Evolutionary conservation across 192 early-diverging fungal species (phyloP).

Genomic region (Coemansia sp.): DNA sequence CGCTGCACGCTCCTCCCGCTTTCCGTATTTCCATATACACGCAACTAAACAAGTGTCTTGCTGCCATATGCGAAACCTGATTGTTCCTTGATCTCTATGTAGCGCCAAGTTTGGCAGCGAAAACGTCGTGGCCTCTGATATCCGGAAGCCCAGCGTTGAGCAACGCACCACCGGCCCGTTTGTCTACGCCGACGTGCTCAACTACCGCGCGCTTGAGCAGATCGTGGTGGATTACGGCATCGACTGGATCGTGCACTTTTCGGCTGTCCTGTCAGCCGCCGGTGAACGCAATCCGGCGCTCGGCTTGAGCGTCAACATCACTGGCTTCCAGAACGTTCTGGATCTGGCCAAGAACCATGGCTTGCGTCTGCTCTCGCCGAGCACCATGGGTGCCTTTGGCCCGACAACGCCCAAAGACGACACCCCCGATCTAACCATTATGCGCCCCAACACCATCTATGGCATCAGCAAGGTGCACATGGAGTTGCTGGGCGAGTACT

Average conservation of each 20-base stretch:
- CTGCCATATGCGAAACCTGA: too few relatives aligned
- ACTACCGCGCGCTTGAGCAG: conserved; percentile 59
- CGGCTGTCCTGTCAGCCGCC: conserved; percentile 63
- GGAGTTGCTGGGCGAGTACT: conserved; percentile 67
- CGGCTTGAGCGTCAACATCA: conserved; percentile 61
- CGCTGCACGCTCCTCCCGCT: too few relatives aligned
- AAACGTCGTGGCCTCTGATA: conserved; percentile 63
- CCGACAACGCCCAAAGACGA: conserved; percentile 59
- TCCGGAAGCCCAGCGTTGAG: conserved; percentile 57
- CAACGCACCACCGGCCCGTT: conserved; percentile 56
- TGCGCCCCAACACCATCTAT: conserved; percentile 67
- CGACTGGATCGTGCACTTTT: conserved; percentile 66
- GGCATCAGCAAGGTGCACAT: conserved; percentile 67
- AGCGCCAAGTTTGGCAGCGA: conserved; percentile 57
- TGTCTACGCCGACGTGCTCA: conserved; percentile 64
- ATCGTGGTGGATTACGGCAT: conserved; percentile 62
- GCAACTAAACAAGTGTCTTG: too few relatives aligned
- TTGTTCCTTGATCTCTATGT: too few relatives aligned
- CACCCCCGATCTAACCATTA: conserved; percentile 62
- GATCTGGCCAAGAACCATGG: conserved; percentile 58
- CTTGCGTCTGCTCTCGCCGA: conserved; percentile 58
- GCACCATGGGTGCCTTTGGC: conserved; percentile 68
- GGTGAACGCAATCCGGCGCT: conserved; percentile 60
- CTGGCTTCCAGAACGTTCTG: conserved; percentile 64
- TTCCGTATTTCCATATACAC: too few relatives aligned